Evolutionary conservation across 106 monocot species (phyloP), one percentile per base, ranked within the genome.

Genomic region (Agapanthus africanus): DNA sequence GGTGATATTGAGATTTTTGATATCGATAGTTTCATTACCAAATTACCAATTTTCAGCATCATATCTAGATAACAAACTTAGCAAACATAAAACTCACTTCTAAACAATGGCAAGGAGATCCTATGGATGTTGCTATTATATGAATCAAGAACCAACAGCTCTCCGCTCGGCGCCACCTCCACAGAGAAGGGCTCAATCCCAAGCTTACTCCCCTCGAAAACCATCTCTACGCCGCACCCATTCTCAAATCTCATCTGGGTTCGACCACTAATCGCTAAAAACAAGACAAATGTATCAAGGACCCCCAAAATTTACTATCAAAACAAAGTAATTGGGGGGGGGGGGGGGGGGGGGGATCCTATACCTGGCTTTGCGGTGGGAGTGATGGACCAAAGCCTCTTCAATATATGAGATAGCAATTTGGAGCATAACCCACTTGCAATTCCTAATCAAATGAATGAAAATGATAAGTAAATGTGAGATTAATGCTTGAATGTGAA

Each of bases 181-280:
- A 88, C 91, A 4, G 91, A 54, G 67, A 78, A 80, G 0, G 95
- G 95, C 74, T 95, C 95, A 74, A 95, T 95, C 57, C 95, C 91
- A 21, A 91, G 88, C 81, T 95, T 95, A 73, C 95, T 95, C 61
- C 95, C 95, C 44, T 95, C 95, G 50, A 95, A 95, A 38, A 95
- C 95, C 3, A 91, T 95, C 79, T 95, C 95, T 19, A 95, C 95
- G 1, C 69, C 75, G 67, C 91, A 95, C 50, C 95, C 95, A 62
- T 82, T 82, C 84, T 95, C 95, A 67, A 86, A 95, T 70, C 78
- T 91, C 91, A 95, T 82, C 82, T 84, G 82, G 7, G 88, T 70
- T 18, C 95, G 83, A 13, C 76, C 77, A 11, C 76, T 59, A 9
- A 80, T 62, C 25, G 71, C 91, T 81, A 77, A 11, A 59, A 54